These are phyloP conservation scores for Saitozyma sp. DNA, from an alignment of 768 basidiomycete genomes.

Conservation along the genomic window DNA sequence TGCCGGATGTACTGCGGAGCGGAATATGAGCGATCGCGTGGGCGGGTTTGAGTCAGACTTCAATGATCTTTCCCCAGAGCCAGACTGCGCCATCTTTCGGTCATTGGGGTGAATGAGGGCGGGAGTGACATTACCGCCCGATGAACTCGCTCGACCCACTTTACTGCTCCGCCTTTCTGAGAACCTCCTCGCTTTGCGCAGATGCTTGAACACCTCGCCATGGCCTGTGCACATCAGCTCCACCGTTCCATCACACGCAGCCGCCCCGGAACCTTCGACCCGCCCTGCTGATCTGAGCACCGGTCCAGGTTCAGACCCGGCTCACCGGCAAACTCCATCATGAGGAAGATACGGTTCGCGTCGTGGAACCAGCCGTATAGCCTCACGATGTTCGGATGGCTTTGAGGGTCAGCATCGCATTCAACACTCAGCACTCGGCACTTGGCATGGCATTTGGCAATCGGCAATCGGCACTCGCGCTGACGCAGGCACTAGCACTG, in stretches of 20 bases:
- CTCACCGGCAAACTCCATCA: constrained; percentile 95
- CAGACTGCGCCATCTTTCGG: neutral
- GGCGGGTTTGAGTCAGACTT: neutral
- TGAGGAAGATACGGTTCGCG: constrained; percentile 91
- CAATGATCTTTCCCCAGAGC: neutral
- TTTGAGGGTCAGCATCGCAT: constrained; percentile 20
- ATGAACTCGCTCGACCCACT: constrained; percentile 41
- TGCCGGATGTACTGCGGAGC: constrained; percentile 81
- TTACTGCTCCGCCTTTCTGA: constrained; percentile 77
- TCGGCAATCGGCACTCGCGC: too few species aligned
- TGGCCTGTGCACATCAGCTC: constrained; percentile 23
- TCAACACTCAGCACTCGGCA: too few species aligned
- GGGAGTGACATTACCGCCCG: neutral
- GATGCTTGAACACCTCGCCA: constrained; percentile 93
- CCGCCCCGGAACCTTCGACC: neutral
- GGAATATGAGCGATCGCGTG: neutral
- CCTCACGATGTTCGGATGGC: constrained; percentile 90
- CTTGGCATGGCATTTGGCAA: too few species aligned
- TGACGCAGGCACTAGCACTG: too few species aligned
- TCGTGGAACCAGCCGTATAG: constrained; percentile 98
- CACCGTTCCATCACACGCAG: neutral
- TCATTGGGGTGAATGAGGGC: neutral
- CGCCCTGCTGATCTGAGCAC: neutral
- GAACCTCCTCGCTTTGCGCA: constrained; percentile 81
- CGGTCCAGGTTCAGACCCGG: neutral